Evolutionary conservation across 106 monocot species (phyloP).

Genomic region (Allium cepa): DNA sequence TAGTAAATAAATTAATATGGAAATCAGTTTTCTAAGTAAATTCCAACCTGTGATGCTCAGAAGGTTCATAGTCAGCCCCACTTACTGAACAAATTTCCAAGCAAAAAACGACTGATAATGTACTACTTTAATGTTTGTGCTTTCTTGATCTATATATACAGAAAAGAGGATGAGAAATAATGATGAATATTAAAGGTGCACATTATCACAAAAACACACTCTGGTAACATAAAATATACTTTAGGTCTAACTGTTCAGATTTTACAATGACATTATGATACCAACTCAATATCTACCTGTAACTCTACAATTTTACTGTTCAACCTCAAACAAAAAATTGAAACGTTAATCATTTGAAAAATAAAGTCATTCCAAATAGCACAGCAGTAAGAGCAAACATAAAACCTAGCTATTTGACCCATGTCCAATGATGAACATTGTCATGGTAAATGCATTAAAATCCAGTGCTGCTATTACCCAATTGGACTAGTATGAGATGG

Average conservation of each 20-base stretch:
- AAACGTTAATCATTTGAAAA: no score
- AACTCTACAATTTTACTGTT: no score
- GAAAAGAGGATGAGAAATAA: background rate
- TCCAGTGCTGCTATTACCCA: no score
- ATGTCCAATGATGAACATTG: background rate
- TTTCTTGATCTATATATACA: background rate
- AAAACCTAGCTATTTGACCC: background rate
- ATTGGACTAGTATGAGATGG: background rate
- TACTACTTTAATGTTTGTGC: background rate
- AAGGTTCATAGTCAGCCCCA: background rate
- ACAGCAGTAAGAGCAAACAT: no score
- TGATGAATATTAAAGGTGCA: background rate
- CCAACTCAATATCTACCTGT: no score
- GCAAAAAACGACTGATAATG: background rate
- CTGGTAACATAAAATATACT: no score
- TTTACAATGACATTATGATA: no score
- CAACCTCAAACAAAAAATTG: no score
- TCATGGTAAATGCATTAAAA: no score
- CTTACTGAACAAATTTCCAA: background rate
- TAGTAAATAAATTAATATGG: background rate
- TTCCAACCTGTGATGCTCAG: background rate
- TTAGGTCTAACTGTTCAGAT: no score
- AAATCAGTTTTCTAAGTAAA: background rate
- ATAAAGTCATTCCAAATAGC: no score
- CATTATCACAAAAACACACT: background rate